These are phyloP conservation scores for Cryptococcus jaspeensis DNA, from an alignment of 1,284 basidiomycete genomes.

Conservation along the genomic window DNA sequence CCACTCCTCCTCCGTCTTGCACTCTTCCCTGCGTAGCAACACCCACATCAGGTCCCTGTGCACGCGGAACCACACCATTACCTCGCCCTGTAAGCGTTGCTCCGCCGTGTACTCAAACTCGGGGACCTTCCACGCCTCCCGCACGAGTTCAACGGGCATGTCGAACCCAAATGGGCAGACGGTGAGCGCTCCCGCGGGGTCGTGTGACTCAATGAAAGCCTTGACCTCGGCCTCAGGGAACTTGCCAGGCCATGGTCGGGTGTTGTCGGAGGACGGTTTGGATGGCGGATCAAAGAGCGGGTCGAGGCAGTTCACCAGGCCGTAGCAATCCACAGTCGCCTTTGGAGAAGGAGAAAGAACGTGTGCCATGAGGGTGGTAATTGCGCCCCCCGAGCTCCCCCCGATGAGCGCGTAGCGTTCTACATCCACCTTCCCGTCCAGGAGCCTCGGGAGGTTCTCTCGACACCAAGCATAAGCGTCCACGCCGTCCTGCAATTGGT, in stretches of 20 bases:
- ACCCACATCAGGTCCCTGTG: conserved; percentile 6
- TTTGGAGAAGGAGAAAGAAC: conserved; percentile 14
- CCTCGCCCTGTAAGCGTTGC: conserved; percentile 18
- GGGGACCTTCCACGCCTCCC: conserved; percentile 12
- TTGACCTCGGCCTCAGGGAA: conserved; percentile 23
- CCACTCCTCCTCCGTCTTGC: conserved; percentile 10
- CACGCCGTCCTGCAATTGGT: conserved; percentile 25
- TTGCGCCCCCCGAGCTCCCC: conserved; percentile 25
- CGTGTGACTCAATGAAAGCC: conserved; percentile 9
- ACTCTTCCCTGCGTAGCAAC: conserved; percentile 6
- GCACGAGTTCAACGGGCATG: conserved; percentile 10
- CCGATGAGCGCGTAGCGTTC: conserved; percentile 26
- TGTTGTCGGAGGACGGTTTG: conserved; percentile 1
- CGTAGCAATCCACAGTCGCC: conserved; percentile 17
- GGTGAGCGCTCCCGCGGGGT: conserved; percentile 15
- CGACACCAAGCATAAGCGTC: conserved; percentile 27
- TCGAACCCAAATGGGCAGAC: conserved; percentile 20
- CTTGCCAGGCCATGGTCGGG: conserved; percentile 8
- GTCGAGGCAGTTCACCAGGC: conserved; percentile 7
- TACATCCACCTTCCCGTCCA: conserved; percentile 16
- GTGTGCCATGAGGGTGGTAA: conserved; percentile 9
- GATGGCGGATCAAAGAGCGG: not conserved
- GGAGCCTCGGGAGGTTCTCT: conserved; percentile 7
- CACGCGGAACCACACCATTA: conserved; percentile 17
- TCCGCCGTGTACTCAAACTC: conserved; percentile 11